Evolutionary conservation across 495 filamentous ascomycete genomes (phyloP).

Genomic region (Peziza echinospora): DNA sequence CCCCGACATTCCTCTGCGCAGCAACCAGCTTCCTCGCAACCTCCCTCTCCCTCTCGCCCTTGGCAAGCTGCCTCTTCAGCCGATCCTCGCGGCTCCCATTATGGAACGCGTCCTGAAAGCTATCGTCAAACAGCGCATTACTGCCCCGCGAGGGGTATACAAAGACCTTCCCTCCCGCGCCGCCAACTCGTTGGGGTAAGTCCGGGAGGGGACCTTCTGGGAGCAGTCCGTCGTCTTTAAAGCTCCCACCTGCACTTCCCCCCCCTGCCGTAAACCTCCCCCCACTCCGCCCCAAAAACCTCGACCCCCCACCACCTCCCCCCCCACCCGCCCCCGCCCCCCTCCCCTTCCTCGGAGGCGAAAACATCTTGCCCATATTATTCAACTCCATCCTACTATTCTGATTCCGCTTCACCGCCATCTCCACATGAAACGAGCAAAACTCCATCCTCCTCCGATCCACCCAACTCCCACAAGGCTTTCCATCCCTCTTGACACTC

Average conservation of each 20-base stretch:
- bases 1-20: not conserved
- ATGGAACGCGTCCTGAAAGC: slow-evolving; percentile 34
- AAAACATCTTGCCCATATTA: slow-evolving; percentile 25
- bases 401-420: slow-evolving; percentile 48
- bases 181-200: slow-evolving; percentile 14
- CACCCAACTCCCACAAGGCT: slow-evolving; percentile 62
- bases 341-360: slow-evolving; percentile 22
- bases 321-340: slow-evolving; percentile 20
- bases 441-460: slow-evolving; percentile 70
- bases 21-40: slow-evolving; percentile 42
- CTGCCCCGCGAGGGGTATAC: slow-evolving; percentile 29
- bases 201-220: slow-evolving; percentile 3
- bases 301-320: slow-evolving; percentile 1
- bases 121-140: slow-evolving; percentile 45
- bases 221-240: slow-evolving; percentile 13
- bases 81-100: slow-evolving; percentile 37
- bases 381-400: slow-evolving; percentile 63
- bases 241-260: not conserved
- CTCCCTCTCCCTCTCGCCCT: slow-evolving; percentile 59
- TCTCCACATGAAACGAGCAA: slow-evolving; percentile 81
- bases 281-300: slow-evolving; percentile 22
- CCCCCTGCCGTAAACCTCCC: slow-evolving; percentile 20
- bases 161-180: slow-evolving; percentile 18
- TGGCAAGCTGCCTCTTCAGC: slow-evolving; percentile 43
- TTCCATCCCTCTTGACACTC: slow-evolving; percentile 59